Evolutionary conservation across 108 stramenopile genomes (phyloP).

Genomic region (Cyclotella cryptica): DNA sequence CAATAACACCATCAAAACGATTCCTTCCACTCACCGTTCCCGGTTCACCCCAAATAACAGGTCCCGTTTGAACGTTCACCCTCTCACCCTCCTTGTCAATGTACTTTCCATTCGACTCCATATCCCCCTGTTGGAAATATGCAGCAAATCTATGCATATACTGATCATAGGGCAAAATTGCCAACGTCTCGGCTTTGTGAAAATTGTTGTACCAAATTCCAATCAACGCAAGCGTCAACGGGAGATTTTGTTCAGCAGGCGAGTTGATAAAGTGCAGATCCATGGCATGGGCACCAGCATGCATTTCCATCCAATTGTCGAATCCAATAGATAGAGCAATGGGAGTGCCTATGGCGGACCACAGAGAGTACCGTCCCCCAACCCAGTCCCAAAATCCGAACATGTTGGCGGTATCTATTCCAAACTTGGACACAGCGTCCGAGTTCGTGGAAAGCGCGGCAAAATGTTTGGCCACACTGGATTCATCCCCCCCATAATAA

Average conservation of each 20-base stretch:
- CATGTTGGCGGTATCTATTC: slow-evolving; percentile 94
- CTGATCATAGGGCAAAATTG: slow-evolving; percentile 87
- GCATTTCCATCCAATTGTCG: slow-evolving; percentile 61
- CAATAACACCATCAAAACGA: not conserved
- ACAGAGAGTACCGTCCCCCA: slow-evolving; percentile 64
- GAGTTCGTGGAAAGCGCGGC: slow-evolving; percentile 87
- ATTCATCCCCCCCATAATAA: slow-evolving; percentile 67
- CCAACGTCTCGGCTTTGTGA: slow-evolving; percentile 71
- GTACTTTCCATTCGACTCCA: slow-evolving; percentile 88
- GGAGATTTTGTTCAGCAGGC: slow-evolving; percentile 73
- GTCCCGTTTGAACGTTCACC: slow-evolving; percentile 47
- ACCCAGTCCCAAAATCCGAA: slow-evolving; percentile 91
- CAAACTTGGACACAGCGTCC: slow-evolving; percentile 76
- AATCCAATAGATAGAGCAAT: slow-evolving; percentile 62
- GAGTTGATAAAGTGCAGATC: slow-evolving; percentile 83
- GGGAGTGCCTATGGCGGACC: slow-evolving; percentile 56
- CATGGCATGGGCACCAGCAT: slow-evolving; percentile 83
- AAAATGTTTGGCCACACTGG: slow-evolving; percentile 92
- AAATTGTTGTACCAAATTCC: slow-evolving; percentile 89
- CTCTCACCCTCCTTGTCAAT: slow-evolving; percentile 50
- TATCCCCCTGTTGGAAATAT: slow-evolving; percentile 90
- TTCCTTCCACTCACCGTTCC: slow-evolving; percentile 59
- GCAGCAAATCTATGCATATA: slow-evolving; percentile 88
- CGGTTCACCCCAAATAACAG: slow-evolving; percentile 82
- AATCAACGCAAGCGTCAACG: slow-evolving; percentile 77